These are phyloP conservation scores for Daldinia decipiens DNA, from an alignment of 495 filamentous ascomycete species.

Conservation along the genomic window DNA sequence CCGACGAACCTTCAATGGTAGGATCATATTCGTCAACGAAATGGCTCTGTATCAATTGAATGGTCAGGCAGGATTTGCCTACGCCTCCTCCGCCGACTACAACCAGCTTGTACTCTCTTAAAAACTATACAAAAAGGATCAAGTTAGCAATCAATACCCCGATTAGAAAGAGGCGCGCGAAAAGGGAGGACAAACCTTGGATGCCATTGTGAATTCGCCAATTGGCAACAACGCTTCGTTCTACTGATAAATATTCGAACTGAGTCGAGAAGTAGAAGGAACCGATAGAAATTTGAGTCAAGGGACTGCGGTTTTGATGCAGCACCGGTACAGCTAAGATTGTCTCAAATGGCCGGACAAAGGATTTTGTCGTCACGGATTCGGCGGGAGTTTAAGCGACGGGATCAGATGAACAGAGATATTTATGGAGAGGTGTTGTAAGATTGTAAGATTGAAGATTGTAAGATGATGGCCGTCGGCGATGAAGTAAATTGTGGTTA, in stretches of 20 bases:
- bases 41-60: conserved; percentile 98
- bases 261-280: neutral
- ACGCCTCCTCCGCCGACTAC: conserved; percentile 98
- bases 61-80: conserved; percentile 98
- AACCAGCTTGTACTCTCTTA: conserved; percentile 98
- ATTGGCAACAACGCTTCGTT: conserved; percentile 25
- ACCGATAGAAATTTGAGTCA: conserved; percentile 17
- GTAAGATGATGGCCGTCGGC: conserved; percentile 1
- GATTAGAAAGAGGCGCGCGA: neutral
- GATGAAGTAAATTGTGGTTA: conserved; percentile 5
- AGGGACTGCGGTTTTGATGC: conserved; percentile 18
- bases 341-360: conserved; percentile 33
- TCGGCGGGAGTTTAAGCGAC: conserved; percentile 18
- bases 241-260: conserved; percentile 16
- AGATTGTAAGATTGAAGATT: conserved; percentile 4
- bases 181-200: conserved; percentile 52
- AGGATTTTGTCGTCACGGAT: conserved; percentile 24
- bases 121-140: conserved; percentile 69
- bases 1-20: conserved; percentile 90
- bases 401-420: neutral
- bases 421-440: neutral
- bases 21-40: conserved; percentile 99
- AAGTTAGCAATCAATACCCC: conserved; percentile 9
- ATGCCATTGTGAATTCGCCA: conserved; percentile 54
- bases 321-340: conserved; percentile 24